phyloP scores from a whole-genome alignment of 1,139 yeast genomes.

The Taphrina deformans region DNA sequence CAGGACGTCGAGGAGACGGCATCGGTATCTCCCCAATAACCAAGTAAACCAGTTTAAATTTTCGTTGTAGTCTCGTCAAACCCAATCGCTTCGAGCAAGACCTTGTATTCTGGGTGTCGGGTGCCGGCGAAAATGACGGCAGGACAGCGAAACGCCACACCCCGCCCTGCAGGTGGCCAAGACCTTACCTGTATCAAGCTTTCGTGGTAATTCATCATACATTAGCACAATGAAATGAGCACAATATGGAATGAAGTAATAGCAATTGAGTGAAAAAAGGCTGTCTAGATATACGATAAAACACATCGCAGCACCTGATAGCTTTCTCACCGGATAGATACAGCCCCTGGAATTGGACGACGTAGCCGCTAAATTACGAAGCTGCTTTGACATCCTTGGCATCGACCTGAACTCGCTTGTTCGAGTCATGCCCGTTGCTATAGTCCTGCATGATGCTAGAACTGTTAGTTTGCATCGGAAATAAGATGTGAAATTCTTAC shows the following conservation, averaged over 20 bases:
- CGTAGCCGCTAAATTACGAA: no score
- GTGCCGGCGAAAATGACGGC: constrained; percentile 3
- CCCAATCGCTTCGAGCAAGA: no score
- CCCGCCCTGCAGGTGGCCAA: background rate
- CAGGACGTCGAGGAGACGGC: constrained; percentile 1
- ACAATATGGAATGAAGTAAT: no score
- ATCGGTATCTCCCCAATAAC: no score
- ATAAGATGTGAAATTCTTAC: background rate
- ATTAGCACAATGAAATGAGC: background rate
- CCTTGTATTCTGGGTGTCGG: no score
- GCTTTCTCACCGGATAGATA: no score
- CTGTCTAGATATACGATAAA: no score
- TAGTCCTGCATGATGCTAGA: constrained; percentile 21
- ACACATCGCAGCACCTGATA: no score
- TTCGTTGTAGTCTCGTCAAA: no score
- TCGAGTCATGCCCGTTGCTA: constrained; percentile 10
- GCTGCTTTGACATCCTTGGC: constrained; percentile 24
- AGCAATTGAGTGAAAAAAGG: no score
- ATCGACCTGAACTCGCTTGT: constrained; percentile 17
- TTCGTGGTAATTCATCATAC: background rate
- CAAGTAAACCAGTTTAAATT: no score
- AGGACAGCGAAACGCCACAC: constrained; percentile 2
- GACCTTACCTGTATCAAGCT: background rate
- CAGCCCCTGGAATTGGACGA: no score
- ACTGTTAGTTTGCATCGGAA: background rate